Evolutionary conservation across 257 asterid species (phyloP).

Genomic region (Nicotiana obtusifolia): DNA sequence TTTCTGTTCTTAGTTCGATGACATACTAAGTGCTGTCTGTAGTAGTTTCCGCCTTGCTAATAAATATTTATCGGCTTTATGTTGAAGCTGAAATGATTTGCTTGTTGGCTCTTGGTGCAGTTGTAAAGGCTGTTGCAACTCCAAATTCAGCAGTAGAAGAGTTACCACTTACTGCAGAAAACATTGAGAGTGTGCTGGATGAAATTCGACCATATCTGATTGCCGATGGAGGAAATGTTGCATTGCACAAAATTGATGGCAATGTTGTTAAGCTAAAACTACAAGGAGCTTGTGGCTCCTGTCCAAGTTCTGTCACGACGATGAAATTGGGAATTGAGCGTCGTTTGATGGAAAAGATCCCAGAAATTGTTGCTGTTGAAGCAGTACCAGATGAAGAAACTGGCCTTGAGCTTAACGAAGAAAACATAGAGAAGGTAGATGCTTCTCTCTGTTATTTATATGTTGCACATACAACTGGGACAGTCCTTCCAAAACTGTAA

Average conservation of each 20-base stretch:
- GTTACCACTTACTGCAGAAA: constrained; percentile 82
- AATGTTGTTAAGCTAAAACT: constrained; percentile 76
- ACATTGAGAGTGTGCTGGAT: constrained; percentile 85
- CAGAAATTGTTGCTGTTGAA: constrained; percentile 91
- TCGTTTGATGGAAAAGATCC: constrained; percentile 88
- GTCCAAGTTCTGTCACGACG: constrained; percentile 81
- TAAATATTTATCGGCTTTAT: neutral
- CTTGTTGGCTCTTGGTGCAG: constrained; percentile 31
- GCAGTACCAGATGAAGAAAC: constrained; percentile 91
- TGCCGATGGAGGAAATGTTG: constrained; percentile 97
- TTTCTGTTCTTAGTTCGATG: neutral
- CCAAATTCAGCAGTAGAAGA: constrained; percentile 53
- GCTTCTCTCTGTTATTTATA: constrained; percentile 8
- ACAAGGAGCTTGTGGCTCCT: constrained; percentile 99
- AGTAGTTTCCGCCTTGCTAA: neutral
- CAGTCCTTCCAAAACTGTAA: neutral
- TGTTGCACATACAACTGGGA: neutral
- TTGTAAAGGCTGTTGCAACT: constrained; percentile 63
- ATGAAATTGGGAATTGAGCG: constrained; percentile 98
- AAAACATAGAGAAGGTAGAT: constrained; percentile 87
- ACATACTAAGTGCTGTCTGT: neutral
- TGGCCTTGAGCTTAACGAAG: constrained; percentile 88
- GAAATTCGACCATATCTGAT: constrained; percentile 90
- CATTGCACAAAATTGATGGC: constrained; percentile 89
- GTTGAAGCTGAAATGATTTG: neutral